Percentiles rank a stretch among this genome's conserved stretches.
phyloP scores from a whole-genome alignment of 441 rosid genomes.

The Croton laevigatus region DNA sequence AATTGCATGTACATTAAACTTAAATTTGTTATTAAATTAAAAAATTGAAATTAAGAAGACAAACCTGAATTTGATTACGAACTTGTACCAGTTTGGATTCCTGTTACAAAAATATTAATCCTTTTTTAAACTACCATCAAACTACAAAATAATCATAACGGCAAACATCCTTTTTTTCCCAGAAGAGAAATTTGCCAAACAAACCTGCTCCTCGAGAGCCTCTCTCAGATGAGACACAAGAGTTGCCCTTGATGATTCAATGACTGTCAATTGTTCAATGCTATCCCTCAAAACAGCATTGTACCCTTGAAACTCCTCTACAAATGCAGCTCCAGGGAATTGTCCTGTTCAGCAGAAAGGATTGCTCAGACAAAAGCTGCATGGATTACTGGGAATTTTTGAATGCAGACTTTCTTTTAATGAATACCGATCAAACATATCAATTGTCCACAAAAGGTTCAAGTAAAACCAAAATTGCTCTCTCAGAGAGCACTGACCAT shows the following conservation, averaged over 20 bases:
- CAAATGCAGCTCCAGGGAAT: constrained; percentile 40
- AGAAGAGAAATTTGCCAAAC: constrained; percentile 15
- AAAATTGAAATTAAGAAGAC: constrained; percentile 11
- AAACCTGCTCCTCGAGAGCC: constrained; percentile 90
- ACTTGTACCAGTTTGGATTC: constrained; percentile 77
- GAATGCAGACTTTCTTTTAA: not conserved
- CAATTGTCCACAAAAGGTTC: not conserved
- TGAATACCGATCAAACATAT: not conserved
- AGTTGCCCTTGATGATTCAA: constrained; percentile 68
- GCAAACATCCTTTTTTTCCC: constrained; percentile 3
- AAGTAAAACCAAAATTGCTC: not conserved
- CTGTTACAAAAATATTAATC: constrained; percentile 37
- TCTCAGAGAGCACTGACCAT: not conserved
- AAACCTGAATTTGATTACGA: constrained; percentile 79
- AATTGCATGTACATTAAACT: no score
- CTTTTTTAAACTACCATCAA: not conserved
- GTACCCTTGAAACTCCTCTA: constrained; percentile 61
- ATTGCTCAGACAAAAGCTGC: not conserved
- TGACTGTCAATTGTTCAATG: constrained; percentile 56
- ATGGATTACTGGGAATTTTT: not conserved
- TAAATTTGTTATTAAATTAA: no score
- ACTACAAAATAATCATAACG: not conserved
- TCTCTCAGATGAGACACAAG: constrained; percentile 73
- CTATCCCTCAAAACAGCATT: constrained; percentile 58
- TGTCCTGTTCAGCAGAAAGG: constrained; percentile 41